Base-by-base conservation (phyloP, 2,329 filamentous ascomycete genomes). In the Cytospora piceicola region DNA sequence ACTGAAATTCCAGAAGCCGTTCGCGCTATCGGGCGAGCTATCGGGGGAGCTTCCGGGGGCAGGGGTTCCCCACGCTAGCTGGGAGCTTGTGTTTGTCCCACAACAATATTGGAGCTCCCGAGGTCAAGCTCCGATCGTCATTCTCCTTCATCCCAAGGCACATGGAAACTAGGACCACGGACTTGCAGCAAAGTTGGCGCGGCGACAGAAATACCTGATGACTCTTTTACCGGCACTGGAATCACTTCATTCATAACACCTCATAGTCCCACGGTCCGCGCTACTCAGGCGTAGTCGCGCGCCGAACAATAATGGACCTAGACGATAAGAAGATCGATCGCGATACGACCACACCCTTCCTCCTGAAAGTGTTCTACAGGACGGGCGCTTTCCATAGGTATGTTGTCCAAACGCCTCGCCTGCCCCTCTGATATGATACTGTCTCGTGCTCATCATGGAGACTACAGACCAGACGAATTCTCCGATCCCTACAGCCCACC, bases 301-400 rank as follows among this genome's bases (percentile, higher is more conserved):
- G 9, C 12, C 49, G 36, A 17, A 30, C 42, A 30, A 46, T 11
- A 7, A 68, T 67, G 65, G 67, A 68, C 22, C 64, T 66, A 68
- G 39, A 54, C 64, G 70, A 71, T 72, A 61, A 71, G 72, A 61
- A 73, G 72, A 81, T 89, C 72, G 87, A 93, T 75, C 88, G 90
- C 68, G 85, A 91, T 73, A 83, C 84, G 56, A 91, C 88, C 15
- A 88, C 91, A 3, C 94, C 93, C 7, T 97, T 96, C 78, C 86
- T 94, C 68, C 82, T 97, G 22, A 93, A 91, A 75, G 85, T 97
- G 67, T 96, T 94, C 81, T 96, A 94, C 78, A 88, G 89, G 67
- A 86, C 84, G 20, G 87, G 89, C 73, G 83, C 85, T 53, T 94
- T 93, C 73, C 90, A 94, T 77, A 85, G 86, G 88, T 88, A 78